These are phyloP conservation scores for Mycena vitilis DNA, from an alignment of 768 basidiomycete species.

Conservation along the genomic window DNA sequence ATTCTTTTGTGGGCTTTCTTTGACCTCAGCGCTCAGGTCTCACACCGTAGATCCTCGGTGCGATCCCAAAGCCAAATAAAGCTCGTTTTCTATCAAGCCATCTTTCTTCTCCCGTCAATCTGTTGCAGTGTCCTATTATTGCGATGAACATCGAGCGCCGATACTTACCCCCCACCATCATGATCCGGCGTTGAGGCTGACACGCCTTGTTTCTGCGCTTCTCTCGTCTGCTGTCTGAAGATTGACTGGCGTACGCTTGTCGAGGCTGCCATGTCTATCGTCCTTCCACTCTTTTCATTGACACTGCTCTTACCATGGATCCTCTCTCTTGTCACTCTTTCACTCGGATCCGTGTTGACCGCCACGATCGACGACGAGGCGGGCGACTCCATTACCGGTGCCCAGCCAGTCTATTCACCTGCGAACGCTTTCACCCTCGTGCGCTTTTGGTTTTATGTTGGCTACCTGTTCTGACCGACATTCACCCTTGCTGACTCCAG, in stretches of 20 bases:
- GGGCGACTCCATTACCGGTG: conserved; percentile 25
- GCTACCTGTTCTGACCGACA: not conserved
- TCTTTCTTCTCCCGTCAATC: no score
- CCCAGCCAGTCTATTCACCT: conserved; percentile 13
- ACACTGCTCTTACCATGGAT: not conserved
- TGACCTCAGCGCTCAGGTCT: no score
- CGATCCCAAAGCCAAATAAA: no score
- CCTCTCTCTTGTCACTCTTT: conserved; percentile 7
- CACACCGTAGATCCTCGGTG: no score
- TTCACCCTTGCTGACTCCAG: not conserved
- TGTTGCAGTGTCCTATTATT: no score
- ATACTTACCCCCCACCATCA: no score
- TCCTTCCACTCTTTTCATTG: conserved; percentile 11
- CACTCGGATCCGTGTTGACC: conserved; percentile 1
- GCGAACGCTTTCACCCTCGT: conserved; percentile 16
- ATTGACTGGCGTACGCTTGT: not conserved
- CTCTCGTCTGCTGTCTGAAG: not conserved
- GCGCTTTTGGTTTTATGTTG: not conserved
- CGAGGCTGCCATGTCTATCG: conserved; percentile 4
- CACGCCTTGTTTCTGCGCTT: no score
- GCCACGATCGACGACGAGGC: conserved; percentile 26
- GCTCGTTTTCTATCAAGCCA: no score
- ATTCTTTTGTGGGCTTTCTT: no score
- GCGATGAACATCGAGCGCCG: no score
- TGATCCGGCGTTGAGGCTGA: no score